Conservation (phyloP, 2,329 filamentous ascomycete species). For the Paracamarosporium sp. region DNA sequence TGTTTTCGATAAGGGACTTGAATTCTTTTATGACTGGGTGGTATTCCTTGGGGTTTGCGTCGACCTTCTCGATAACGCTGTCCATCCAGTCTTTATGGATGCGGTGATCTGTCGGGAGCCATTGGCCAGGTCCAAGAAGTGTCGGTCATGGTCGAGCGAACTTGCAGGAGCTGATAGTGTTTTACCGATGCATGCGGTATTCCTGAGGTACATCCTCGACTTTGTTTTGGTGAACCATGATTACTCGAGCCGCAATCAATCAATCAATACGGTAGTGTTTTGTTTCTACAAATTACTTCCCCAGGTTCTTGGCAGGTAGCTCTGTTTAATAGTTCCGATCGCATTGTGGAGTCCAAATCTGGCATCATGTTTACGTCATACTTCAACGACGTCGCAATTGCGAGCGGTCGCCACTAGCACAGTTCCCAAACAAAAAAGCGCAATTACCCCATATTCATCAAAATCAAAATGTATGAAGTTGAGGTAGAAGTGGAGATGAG, state of each 20-base stretch:
- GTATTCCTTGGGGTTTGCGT: constrained; percentile 58
- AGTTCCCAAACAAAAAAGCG: no score
- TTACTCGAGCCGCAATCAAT: neutral
- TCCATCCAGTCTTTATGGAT: constrained; percentile 70
- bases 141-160: neutral
- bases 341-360: no score
- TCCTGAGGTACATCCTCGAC: constrained; percentile 22
- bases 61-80: constrained; percentile 62
- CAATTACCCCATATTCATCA: no score
- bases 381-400: neutral
- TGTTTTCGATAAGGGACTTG: constrained; percentile 68
- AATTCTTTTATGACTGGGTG: constrained; percentile 70
- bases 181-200: constrained; percentile 24
- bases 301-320: neutral
- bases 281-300: neutral
- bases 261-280: neutral
- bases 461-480: no score
- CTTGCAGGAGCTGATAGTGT: neutral
- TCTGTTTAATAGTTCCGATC: neutral
- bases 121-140: constrained; percentile 36
- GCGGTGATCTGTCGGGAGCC: constrained; percentile 70
- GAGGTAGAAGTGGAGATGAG: no score
- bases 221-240: constrained; percentile 1
- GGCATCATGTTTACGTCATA: constrained; percentile 1
- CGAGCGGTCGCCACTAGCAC: neutral